Evolutionary conservation across 2,329 filamentous ascomycete genomes (phyloP).

Genomic region (Pseudogymnoascus sp.): DNA sequence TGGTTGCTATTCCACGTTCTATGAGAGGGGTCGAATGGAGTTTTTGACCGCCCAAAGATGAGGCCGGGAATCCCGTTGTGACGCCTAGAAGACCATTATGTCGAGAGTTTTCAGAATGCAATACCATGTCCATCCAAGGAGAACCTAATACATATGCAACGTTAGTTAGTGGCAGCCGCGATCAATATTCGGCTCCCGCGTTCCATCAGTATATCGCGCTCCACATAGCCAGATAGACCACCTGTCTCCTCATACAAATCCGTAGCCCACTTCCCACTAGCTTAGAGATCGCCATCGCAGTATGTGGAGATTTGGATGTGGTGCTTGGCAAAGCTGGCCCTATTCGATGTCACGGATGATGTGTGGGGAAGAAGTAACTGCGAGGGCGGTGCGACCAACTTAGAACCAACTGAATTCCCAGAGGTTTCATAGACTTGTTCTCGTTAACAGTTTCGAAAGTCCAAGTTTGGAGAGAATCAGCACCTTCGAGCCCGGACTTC

Average conservation of each 20-base stretch:
- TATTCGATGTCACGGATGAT: constrained; percentile 33
- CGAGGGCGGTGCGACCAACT: constrained; percentile 35
- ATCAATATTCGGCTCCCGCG: not conserved
- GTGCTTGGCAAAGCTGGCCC: constrained; percentile 40
- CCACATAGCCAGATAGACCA: constrained; percentile 32
- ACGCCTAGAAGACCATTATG: not conserved
- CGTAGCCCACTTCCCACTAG: constrained; percentile 42
- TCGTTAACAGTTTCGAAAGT: not conserved
- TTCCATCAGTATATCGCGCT: constrained; percentile 21
- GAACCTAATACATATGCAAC: not conserved
- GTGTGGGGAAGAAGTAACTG: constrained; percentile 42
- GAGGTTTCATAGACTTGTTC: not conserved
- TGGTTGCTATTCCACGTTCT: too few species aligned
- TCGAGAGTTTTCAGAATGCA: not conserved
- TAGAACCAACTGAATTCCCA: not conserved
- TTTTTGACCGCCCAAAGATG: too few species aligned
- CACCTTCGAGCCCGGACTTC: constrained; percentile 33
- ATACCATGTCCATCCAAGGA: not conserved
- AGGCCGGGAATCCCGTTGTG: not conserved
- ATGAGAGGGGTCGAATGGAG: too few species aligned
- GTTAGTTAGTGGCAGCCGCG: not conserved
- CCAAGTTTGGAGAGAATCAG: constrained; percentile 24
- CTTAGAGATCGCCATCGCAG: constrained; percentile 38
- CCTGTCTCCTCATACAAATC: constrained; percentile 38
- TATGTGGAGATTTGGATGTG: constrained; percentile 42